phyloP scores from a whole-genome alignment of 768 basidiomycete species.

The Mrakia gelida region DNA sequence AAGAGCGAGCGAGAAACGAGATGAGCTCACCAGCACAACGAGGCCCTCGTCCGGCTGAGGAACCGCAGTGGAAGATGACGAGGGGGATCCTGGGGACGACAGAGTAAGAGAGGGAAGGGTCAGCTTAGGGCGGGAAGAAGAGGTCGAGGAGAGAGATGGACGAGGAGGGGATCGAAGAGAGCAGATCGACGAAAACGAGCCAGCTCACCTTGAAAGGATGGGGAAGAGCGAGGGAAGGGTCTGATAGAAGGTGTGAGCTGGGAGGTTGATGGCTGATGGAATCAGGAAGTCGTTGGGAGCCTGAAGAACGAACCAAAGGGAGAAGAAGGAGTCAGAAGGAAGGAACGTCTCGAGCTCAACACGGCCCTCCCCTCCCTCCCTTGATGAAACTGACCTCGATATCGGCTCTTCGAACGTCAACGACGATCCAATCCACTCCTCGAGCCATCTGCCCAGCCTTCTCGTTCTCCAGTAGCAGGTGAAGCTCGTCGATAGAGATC shows the following conservation, averaged over 20 bases:
- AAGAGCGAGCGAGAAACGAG: background rate
- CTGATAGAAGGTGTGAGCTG: slow-evolving; percentile 50
- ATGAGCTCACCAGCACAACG: slow-evolving; percentile 33
- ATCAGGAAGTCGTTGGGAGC: slow-evolving; percentile 38
- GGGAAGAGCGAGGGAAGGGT: slow-evolving; percentile 44
- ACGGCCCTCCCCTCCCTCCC: background rate
- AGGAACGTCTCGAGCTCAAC: background rate
- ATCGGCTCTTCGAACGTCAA: slow-evolving; percentile 48
- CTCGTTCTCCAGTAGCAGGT: slow-evolving; percentile 37
- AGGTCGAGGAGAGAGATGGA: background rate
- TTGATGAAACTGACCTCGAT: slow-evolving; percentile 43
- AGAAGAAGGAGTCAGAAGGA: background rate
- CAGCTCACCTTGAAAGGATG: slow-evolving; percentile 36
- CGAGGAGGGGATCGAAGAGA: too few relatives aligned
- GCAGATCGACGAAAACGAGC: background rate
- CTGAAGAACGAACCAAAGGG: background rate
- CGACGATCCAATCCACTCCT: slow-evolving; percentile 42
- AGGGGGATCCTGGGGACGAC: slow-evolving; percentile 1
- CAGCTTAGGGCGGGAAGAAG: slow-evolving; percentile 31
- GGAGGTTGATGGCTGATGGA: slow-evolving; percentile 48
- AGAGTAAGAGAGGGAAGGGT: too few relatives aligned
- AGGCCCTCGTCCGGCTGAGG: slow-evolving; percentile 35
- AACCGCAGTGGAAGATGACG: slow-evolving; percentile 38
- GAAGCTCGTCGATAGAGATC: slow-evolving; percentile 37
- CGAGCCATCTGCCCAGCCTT: background rate